A percentile compares a stretch with the other conserved stretches of the same genome.
phyloP scores from a whole-genome alignment of 768 basidiomycete genomes.

The Mycena kentingensis region DNA sequence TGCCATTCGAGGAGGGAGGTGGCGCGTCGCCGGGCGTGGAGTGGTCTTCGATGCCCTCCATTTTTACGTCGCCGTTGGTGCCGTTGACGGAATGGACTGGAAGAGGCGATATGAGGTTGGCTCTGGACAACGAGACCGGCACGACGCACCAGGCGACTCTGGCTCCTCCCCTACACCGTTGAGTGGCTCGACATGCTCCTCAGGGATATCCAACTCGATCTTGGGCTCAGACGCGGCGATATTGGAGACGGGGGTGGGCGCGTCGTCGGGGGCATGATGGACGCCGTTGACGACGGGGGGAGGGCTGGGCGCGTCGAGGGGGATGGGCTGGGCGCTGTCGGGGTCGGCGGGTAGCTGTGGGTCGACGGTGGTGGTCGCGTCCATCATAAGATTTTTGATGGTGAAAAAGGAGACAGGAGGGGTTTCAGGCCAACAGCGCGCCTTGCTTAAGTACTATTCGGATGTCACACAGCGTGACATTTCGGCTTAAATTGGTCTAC shows the following conservation, averaged over 20 bases:
- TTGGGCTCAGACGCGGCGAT: slow-evolving; percentile 53
- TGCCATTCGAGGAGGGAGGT: slow-evolving; percentile 14
- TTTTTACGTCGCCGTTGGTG: slow-evolving; percentile 39
- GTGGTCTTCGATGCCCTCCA: slow-evolving; percentile 42
- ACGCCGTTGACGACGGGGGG: slow-evolving; percentile 33
- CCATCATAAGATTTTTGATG: slow-evolving; percentile 27
- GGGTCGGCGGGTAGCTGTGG: too few relatives aligned
- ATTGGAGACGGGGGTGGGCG: slow-evolving; percentile 61
- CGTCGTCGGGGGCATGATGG: slow-evolving; percentile 43
- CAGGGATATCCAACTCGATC: slow-evolving; percentile 62
- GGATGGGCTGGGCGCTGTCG: slow-evolving; percentile 33
- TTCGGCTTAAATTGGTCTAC: slow-evolving; percentile 21
- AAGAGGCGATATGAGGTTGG: slow-evolving; percentile 26
- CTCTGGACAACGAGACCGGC: slow-evolving; percentile 25
- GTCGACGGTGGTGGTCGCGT: slow-evolving; percentile 6
- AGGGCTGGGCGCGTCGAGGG: slow-evolving; percentile 33
- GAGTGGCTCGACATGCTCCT: slow-evolving; percentile 67
- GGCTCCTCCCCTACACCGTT: slow-evolving; percentile 55
- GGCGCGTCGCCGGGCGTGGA: slow-evolving; percentile 38
- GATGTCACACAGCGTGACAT: too few relatives aligned
- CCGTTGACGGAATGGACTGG: slow-evolving; percentile 39
- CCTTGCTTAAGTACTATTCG: too few relatives aligned
- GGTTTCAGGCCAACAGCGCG: too few relatives aligned
- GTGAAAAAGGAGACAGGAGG: too few relatives aligned
- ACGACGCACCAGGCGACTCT: slow-evolving; percentile 52